Evolutionary conservation across 2,329 filamentous ascomycete species (phyloP).

Genomic region (Apiospora malaysiana): DNA sequence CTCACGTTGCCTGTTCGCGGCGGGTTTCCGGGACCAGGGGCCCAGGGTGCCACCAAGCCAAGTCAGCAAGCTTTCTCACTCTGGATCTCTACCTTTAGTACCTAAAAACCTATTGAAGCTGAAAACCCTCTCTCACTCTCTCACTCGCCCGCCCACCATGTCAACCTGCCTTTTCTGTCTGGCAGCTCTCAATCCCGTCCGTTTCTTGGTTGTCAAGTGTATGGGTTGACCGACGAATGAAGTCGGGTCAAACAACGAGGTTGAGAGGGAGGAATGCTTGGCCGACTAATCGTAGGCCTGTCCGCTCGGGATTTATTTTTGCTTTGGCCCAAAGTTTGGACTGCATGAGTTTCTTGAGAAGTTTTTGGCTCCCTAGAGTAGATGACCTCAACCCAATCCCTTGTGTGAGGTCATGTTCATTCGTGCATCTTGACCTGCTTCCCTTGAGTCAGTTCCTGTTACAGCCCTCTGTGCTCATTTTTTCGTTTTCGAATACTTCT

Average conservation of each 20-base stretch:
- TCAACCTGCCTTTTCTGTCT: not conserved
- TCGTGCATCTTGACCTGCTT: conserved; percentile 8
- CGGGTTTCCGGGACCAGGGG: not conserved
- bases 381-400: conserved; percentile 14
- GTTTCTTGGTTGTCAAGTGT: not conserved
- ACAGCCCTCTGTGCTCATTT: conserved; percentile 7
- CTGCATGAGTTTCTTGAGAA: conserved; percentile 12
- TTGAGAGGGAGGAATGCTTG: not conserved
- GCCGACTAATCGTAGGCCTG: not conserved
- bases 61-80: conserved; percentile 1
- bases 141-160: not conserved
- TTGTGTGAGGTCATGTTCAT: conserved; percentile 6
- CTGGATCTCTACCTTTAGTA: conserved; percentile 11
- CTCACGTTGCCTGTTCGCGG: not conserved
- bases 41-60: not conserved
- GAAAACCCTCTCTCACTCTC: not conserved
- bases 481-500: conserved; percentile 3
- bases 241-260: not conserved
- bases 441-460: conserved; percentile 11
- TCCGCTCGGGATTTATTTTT: not conserved
- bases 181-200: not conserved
- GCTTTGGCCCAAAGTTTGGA: conserved; percentile 15
- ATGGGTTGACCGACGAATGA: not conserved
- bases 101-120: conserved; percentile 15
- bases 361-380: not conserved